A percentile compares a stretch with the other conserved stretches of the same genome.
Evolutionary conservation across 169 alveolate species (phyloP).

Genomic region (Plasmodium coatneyi): DNA sequence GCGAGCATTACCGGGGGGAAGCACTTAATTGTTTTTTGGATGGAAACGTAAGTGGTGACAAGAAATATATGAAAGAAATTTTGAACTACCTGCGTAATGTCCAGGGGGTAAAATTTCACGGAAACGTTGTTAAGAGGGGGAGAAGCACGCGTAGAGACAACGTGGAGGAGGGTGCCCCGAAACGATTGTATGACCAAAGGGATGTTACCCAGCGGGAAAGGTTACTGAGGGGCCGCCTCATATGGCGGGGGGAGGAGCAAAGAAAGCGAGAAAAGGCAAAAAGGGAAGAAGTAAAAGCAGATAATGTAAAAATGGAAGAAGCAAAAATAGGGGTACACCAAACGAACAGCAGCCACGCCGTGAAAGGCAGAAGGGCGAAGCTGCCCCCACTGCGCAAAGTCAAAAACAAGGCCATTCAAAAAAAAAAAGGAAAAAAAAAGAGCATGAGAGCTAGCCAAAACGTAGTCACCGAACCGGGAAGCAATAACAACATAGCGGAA

Average conservation of each 20-base stretch:
- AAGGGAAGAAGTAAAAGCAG: neutral
- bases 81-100: neutral
- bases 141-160: neutral
- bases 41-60: neutral
- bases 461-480: neutral
- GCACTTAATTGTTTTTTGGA: neutral
- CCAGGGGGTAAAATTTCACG: slow-evolving; percentile 18
- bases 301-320: neutral
- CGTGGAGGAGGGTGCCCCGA: neutral
- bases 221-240: neutral
- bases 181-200: neutral
- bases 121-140: neutral
- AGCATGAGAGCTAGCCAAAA: neutral
- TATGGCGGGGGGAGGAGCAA: neutral
- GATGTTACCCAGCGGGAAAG: neutral
- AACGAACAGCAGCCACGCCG: neutral
- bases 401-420: slow-evolving; percentile 21
- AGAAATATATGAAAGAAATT: slow-evolving; percentile 15
- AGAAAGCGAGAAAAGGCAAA: neutral
- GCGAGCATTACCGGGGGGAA: neutral
- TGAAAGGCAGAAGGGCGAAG: neutral
- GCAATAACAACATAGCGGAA: neutral
- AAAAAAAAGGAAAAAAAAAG: neutral
- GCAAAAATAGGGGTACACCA: neutral
- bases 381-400: neutral